Conservation (phyloP, 441 rosid genomes). For the Aleurites moluccanus region DNA sequence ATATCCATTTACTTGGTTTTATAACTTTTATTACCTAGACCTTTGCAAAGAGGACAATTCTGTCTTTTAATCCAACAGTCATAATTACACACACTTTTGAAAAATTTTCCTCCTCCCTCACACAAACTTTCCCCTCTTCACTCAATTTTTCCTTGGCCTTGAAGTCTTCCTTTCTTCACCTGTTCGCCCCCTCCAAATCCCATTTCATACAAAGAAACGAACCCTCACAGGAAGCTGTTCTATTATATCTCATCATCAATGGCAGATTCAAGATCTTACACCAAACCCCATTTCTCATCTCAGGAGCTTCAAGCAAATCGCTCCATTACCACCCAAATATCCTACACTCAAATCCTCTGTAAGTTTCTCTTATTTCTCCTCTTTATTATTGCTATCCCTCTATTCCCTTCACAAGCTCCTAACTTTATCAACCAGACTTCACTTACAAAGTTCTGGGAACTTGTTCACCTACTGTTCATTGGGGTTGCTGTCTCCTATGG, state of each 20-base stretch:
- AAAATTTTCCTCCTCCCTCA: slow-evolving; percentile 24
- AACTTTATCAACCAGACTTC: slow-evolving; percentile 50
- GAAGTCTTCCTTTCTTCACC: slow-evolving; percentile 71
- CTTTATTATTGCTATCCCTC: slow-evolving; percentile 61
- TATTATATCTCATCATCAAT: slow-evolving; percentile 28
- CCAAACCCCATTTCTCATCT: slow-evolving; percentile 31
- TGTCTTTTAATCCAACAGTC: slow-evolving; percentile 45
- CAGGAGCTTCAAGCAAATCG: slow-evolving; percentile 16
- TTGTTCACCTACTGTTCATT: slow-evolving; percentile 56
- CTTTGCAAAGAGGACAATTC: not conserved
- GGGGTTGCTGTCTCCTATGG: slow-evolving; percentile 86
- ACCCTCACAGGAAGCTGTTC: not conserved
- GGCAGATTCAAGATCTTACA: slow-evolving; percentile 45
- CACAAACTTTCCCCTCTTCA: too few species aligned
- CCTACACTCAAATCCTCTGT: slow-evolving; percentile 37
- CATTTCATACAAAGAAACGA: not conserved
- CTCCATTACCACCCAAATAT: not conserved
- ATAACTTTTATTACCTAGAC: too few species aligned
- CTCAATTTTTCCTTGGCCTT: slow-evolving; percentile 49
- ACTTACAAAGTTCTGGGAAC: slow-evolving; percentile 69
- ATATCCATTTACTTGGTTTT: not conserved
- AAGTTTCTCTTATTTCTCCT: slow-evolving; percentile 50
- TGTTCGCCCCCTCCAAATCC: slow-evolving; percentile 11
- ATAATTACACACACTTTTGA: slow-evolving; percentile 30
- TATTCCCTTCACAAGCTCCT: slow-evolving; percentile 79